Evolutionary conservation across 225 moss, liverwort and hornwort species (phyloP).

Genomic region (Antitrichia curtipendula): DNA sequence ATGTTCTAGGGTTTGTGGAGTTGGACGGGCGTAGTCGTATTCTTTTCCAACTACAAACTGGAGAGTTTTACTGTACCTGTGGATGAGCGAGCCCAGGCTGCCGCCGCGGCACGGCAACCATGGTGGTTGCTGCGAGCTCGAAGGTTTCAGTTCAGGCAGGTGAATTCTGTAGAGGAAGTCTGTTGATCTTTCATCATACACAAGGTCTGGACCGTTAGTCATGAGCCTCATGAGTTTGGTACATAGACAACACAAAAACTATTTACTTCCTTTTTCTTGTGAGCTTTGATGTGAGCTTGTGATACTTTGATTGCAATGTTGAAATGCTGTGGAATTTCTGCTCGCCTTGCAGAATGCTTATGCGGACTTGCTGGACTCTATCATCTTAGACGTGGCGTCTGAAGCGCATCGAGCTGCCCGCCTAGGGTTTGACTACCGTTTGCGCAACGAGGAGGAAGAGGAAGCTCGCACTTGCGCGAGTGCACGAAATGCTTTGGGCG

Average conservation of each 20-base stretch:
- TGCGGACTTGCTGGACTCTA: conserved; percentile 70
- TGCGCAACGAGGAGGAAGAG: conserved; percentile 83
- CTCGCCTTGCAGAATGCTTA: conserved; percentile 28
- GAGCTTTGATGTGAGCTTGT: neutral
- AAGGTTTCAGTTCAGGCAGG: conserved; percentile 50
- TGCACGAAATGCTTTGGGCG: conserved; percentile 54
- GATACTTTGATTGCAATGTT: neutral
- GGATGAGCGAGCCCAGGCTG: conserved; percentile 30
- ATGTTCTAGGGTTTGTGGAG: neutral
- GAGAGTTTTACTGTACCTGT: conserved; percentile 10
- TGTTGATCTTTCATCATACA: neutral
- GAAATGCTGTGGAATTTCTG: neutral
- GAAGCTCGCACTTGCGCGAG: conserved; percentile 63
- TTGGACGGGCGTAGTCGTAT: neutral
- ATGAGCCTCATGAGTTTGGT: neutral
- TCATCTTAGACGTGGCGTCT: conserved; percentile 83
- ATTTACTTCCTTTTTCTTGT: neutral
- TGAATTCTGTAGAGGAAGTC: conserved; percentile 23
- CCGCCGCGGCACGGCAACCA: conserved; percentile 34
- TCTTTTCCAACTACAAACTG: neutral
- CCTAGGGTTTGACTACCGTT: conserved; percentile 77
- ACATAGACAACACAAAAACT: neutral
- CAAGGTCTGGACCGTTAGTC: neutral
- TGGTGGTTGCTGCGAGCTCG: conserved; percentile 39
- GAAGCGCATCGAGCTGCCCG: conserved; percentile 85